Evolutionary conservation across 345 rosid species (phyloP), one percentile per base, ranked within the genome.

Genomic region (Salix udensis): DNA sequence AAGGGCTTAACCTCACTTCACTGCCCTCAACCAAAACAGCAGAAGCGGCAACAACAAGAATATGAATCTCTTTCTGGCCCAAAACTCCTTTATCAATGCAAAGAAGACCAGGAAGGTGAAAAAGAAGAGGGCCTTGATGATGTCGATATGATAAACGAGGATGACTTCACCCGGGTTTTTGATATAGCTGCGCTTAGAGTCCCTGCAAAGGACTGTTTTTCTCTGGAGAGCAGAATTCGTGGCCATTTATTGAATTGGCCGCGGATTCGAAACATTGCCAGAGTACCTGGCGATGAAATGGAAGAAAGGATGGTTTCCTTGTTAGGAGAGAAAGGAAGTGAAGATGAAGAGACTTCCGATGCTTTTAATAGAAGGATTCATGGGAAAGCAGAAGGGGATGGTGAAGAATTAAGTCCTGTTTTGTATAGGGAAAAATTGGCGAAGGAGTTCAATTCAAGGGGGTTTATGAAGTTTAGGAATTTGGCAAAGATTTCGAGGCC

Each of bases 191-290:
- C 95, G 10, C 83, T 91, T 61, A 88, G 98, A 0, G 97, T 91
- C 50, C 91, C 97, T 2, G 84, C 93, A 4, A 88, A 78, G 72
- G 88, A 85, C 65, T 91, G 92, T 76, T 88, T 84, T 74, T 74
- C 83, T 68, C 86, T 91, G 7, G 97, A 93, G 88, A 87, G 82
- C 74, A 92, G 92, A 71, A 85, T 93, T 80, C 92, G 97, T 12
- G 95, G 98, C 24, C 97, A 93, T 84, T 89, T 93, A 28, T 88
- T 93, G 58, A 93, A 93, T 74, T 93, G 98, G 94, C 95, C 98
- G 15, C 84, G 94, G 48, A 78, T 91, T 64, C 86, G 84, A 64
- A 93, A 93, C 84, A 85, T 93, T 48, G 97, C 97, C 36, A 88
- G 94, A 55, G 91, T 93, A 14, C 88, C 88, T 2, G 97, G 94